Evolutionary conservation across 2,329 filamentous ascomycete species (phyloP).

Genomic region (Alternaria panax): DNA sequence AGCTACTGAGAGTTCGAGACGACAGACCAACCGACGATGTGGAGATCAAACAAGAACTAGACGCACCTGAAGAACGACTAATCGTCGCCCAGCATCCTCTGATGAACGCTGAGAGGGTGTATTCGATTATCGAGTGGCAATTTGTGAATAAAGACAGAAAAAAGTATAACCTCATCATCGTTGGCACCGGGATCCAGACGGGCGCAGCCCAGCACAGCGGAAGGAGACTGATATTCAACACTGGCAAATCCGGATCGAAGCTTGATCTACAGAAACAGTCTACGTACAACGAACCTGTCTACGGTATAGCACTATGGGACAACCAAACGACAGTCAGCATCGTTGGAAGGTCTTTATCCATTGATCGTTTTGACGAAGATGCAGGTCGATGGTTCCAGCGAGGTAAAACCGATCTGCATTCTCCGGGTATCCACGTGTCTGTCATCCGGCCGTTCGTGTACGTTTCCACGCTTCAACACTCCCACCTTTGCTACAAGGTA

Average conservation of each 20-base stretch:
- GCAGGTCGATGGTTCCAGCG: constrained; percentile 51
- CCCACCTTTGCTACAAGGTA: constrained; percentile 58
- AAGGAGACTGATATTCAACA: constrained; percentile 40
- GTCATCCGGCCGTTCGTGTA: constrained; percentile 58
- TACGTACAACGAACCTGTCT: constrained; percentile 40
- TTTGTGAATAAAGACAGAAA: constrained; percentile 62
- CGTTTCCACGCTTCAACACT: constrained; percentile 63
- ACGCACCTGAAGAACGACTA: constrained; percentile 44
- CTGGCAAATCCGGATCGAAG: constrained; percentile 53
- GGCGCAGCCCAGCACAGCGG: constrained; percentile 32
- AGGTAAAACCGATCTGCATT: constrained; percentile 54
- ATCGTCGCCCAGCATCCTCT: constrained; percentile 64
- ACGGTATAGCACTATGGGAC: constrained; percentile 40
- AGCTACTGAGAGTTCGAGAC: constrained; percentile 34
- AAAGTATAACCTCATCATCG: constrained; percentile 68
- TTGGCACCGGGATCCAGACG: constrained; percentile 56
- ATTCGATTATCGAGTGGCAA: constrained; percentile 70
- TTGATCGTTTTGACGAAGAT: constrained; percentile 40
- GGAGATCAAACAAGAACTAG: constrained; percentile 35
- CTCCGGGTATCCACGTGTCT: constrained; percentile 60
- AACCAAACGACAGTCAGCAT: constrained; percentile 35
- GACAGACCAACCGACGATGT: constrained; percentile 23
- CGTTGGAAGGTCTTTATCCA: constrained; percentile 34
- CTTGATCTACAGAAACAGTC: constrained; percentile 57
- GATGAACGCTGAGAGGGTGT: constrained; percentile 64